Conservation (phyloP, 805 yeast species). For the Ogataea corticis region DNA sequence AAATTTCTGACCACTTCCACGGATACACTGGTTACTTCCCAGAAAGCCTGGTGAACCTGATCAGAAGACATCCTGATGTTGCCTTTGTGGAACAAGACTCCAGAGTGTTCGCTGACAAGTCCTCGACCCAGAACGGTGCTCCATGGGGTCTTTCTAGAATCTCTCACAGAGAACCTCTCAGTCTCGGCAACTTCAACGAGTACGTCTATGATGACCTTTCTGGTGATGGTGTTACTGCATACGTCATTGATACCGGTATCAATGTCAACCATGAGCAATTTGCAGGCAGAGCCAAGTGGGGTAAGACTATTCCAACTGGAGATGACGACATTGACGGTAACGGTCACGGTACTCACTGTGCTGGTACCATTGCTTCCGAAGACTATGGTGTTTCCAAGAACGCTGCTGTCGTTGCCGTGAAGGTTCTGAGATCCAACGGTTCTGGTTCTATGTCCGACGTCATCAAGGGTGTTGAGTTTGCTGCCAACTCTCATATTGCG, state of each 20-base stretch:
- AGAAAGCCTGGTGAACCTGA: slow-evolving; percentile 68
- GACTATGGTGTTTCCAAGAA: slow-evolving; percentile 83
- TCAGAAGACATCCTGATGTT: slow-evolving; percentile 56
- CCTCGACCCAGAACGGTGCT: slow-evolving; percentile 74
- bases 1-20: slow-evolving; percentile 53
- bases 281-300: slow-evolving; percentile 84
- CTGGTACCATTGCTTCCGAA: slow-evolving; percentile 88
- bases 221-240: slow-evolving; percentile 83
- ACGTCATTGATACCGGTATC: slow-evolving; percentile 89
- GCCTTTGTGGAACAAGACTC: slow-evolving; percentile 73
- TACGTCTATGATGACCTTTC: slow-evolving; percentile 71
- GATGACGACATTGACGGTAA: slow-evolving; percentile 77
- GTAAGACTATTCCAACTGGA: slow-evolving; percentile 73
- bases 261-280: slow-evolving; percentile 74
- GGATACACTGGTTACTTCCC: slow-evolving; percentile 91
- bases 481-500: slow-evolving; percentile 67
- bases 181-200: slow-evolving; percentile 68
- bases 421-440: slow-evolving; percentile 80
- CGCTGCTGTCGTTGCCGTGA: slow-evolving; percentile 78
- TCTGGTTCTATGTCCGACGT: slow-evolving; percentile 84
- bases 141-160: slow-evolving; percentile 96
- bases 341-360: slow-evolving; percentile 96
- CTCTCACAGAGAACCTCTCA: slow-evolving; percentile 74
- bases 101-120: slow-evolving; percentile 60
- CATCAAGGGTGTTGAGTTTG: slow-evolving; percentile 81